These are phyloP conservation scores for Torulaspora pretoriensis DNA, from an alignment of 1,139 yeast species.

Conservation along the genomic window DNA sequence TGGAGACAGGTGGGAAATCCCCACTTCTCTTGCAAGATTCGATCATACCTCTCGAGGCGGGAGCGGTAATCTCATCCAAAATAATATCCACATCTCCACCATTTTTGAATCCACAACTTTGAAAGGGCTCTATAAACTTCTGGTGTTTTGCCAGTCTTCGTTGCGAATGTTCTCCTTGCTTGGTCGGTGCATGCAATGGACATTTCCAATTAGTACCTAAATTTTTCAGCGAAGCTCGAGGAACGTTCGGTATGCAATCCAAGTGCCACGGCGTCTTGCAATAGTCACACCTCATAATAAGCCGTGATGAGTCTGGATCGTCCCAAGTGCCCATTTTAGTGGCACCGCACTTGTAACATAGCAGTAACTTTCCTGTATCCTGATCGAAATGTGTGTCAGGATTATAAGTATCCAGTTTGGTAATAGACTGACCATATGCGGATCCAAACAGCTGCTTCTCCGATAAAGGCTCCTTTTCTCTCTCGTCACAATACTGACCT, in stretches of 20 bases:
- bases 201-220: constrained; percentile 88
- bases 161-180: constrained; percentile 17
- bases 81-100: constrained; percentile 63
- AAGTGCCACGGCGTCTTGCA: constrained; percentile 89
- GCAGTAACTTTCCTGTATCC: constrained; percentile 51
- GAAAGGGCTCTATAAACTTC: constrained; percentile 49
- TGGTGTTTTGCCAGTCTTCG: constrained; percentile 50
- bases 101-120: constrained; percentile 59
- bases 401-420: constrained; percentile 42
- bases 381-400: constrained; percentile 63
- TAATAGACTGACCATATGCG: constrained; percentile 43
- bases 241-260: constrained; percentile 73
- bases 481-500: constrained; percentile 66
- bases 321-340: constrained; percentile 50
- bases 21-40: constrained; percentile 41
- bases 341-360: constrained; percentile 71
- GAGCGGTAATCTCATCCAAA: constrained; percentile 46
- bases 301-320: constrained; percentile 41
- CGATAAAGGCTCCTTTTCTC: constrained; percentile 46
- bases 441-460: constrained; percentile 40
- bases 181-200: constrained; percentile 67
- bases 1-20: constrained; percentile 26
- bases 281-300: constrained; percentile 73
- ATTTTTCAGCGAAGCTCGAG: constrained; percentile 69
- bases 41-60: constrained; percentile 38